phyloP scores from a whole-genome alignment of 2,329 filamentous ascomycete genomes.

The Venturia nashicola region DNA sequence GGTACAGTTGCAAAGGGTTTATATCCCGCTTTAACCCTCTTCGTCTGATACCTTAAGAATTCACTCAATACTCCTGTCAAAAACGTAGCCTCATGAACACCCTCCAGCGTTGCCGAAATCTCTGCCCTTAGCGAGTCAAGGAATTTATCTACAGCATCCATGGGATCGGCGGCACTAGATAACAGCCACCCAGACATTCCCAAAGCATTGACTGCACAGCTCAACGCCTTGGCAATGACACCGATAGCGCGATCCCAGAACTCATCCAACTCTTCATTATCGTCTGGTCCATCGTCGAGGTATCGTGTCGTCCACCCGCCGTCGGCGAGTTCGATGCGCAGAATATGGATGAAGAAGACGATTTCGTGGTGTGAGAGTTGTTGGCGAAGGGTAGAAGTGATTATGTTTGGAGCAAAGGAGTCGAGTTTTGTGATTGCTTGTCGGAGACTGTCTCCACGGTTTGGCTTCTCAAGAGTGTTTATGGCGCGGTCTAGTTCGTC shows the following conservation, averaged over 20 bases:
- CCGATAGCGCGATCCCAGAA: slow-evolving; percentile 57
- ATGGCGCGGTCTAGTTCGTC: slow-evolving; percentile 51
- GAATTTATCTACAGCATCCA: slow-evolving; percentile 48
- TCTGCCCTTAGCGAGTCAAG: slow-evolving; percentile 55
- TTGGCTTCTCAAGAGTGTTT: slow-evolving; percentile 50
- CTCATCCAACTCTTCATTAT: slow-evolving; percentile 30
- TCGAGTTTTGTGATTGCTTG: slow-evolving; percentile 59
- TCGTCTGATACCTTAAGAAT: slow-evolving; percentile 46
- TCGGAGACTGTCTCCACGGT: slow-evolving; percentile 52
- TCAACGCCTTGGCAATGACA: slow-evolving; percentile 59
- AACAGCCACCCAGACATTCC: slow-evolving; percentile 62
- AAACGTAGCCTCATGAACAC: slow-evolving; percentile 55
- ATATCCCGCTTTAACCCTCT: slow-evolving; percentile 13
- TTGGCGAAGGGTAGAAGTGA: slow-evolving; percentile 51
- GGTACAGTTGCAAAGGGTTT: not conserved
- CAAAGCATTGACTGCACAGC: slow-evolving; percentile 63
- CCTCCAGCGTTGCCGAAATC: slow-evolving; percentile 58
- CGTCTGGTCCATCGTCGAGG: slow-evolving; percentile 42
- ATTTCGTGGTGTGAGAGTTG: slow-evolving; percentile 56
- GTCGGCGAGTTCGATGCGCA: slow-evolving; percentile 60
- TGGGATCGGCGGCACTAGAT: slow-evolving; percentile 36
- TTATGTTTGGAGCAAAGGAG: slow-evolving; percentile 46
- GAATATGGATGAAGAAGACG: slow-evolving; percentile 57
- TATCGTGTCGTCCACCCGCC: slow-evolving; percentile 68
- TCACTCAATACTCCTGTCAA: slow-evolving; percentile 54